These are phyloP conservation scores for Aspergillus sp. DNA, from an alignment of 2,329 filamentous ascomycete genomes.

Conservation along the genomic window DNA sequence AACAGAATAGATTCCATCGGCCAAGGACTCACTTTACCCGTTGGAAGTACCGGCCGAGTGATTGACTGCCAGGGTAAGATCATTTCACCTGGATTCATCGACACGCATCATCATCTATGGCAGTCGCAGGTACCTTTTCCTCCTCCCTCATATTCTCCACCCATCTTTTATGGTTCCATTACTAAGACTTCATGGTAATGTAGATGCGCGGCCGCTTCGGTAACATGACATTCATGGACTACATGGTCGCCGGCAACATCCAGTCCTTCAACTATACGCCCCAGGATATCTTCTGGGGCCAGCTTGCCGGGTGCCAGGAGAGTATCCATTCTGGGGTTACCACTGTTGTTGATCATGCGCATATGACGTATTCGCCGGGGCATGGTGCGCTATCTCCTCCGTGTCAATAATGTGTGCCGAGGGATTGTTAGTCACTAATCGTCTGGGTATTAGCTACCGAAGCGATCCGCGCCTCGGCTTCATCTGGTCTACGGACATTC, in stretches of 20 bases:
- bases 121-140: constrained; percentile 40
- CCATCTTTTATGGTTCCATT: too few relatives aligned
- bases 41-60: constrained; percentile 25
- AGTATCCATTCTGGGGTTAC: constrained; percentile 31
- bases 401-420: too few relatives aligned
- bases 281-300: constrained; percentile 55
- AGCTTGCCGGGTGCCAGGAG: constrained; percentile 29
- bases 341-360: constrained; percentile 39
- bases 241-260: constrained; percentile 30
- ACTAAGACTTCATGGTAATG: neutral
- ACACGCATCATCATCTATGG: constrained; percentile 51
- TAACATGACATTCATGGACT: constrained; percentile 49
- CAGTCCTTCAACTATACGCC: constrained; percentile 32
- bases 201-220: constrained; percentile 40
- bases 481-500: constrained; percentile 36
- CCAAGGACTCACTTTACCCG: constrained; percentile 18
- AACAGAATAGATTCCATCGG: constrained; percentile 28
- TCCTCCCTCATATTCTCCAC: too few relatives aligned
- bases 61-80: constrained; percentile 47
- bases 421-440: neutral
- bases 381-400: constrained; percentile 23
- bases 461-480: constrained; percentile 30
- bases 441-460: constrained; percentile 16
- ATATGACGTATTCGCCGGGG: constrained; percentile 32
- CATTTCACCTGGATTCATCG: constrained; percentile 40